phyloP scores from a whole-genome alignment of 2,329 filamentous ascomycete genomes.

The Ophiostoma tasmaniense region DNA sequence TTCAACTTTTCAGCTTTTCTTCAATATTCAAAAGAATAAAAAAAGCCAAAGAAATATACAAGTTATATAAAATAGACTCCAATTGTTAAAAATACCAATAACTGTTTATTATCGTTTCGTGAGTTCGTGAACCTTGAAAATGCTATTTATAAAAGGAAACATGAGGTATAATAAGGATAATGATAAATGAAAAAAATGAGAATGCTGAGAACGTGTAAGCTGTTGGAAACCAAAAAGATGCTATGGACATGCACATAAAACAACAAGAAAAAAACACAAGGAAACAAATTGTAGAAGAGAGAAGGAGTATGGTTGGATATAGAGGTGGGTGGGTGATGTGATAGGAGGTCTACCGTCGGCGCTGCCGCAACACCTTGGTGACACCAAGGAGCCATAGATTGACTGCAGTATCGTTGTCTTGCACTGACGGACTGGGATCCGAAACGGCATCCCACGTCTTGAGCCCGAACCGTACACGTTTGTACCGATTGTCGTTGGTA shows the following conservation, averaged over 20 bases:
- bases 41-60: neutral
- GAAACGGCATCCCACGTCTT: slow-evolving; percentile 23
- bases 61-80: no score
- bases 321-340: neutral
- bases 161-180: neutral
- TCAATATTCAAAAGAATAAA: neutral
- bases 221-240: neutral
- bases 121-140: slow-evolving; percentile 2
- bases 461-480: slow-evolving; percentile 20
- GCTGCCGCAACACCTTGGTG: slow-evolving; percentile 20
- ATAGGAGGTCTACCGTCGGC: slow-evolving; percentile 13
- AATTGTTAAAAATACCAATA: neutral
- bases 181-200: slow-evolving; percentile 1
- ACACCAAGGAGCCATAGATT: slow-evolving; percentile 22
- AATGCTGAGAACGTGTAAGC: slow-evolving; percentile 8
- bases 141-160: slow-evolving; percentile 5
- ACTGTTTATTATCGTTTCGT: neutral
- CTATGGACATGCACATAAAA: slow-evolving; percentile 2
- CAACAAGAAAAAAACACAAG: neutral
- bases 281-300: neutral
- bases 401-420: slow-evolving; percentile 23
- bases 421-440: slow-evolving; percentile 19
- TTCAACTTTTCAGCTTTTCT: no score
- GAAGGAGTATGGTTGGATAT: neutral
- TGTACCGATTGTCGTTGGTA: slow-evolving; percentile 9